Evolutionary conservation across 371 early-diverging fungal species (phyloP), one percentile per base, ranked within the genome.

Genomic region (Coemansia sp.): DNA sequence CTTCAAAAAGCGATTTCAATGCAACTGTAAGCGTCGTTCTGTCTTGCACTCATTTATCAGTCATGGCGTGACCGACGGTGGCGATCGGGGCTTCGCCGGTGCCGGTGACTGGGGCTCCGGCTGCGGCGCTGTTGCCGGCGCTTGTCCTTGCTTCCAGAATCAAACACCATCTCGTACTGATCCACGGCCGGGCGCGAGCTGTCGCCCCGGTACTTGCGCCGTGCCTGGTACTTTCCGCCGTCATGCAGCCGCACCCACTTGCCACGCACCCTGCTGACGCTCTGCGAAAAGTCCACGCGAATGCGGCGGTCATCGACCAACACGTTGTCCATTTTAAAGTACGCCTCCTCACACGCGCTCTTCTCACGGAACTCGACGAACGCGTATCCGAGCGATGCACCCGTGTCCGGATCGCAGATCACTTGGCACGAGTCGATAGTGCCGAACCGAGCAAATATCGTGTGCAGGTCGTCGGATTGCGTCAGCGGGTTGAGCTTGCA

Each of bases 221-320:
- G 53, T 41, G 59, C 40, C 61, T 49, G 50, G 38, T 34, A 40
- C 32, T 16, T 16, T 41, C 45, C 45, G 35, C 80, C 70, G 52
- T 77, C 69, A 42, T 79, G 78, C 55, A 45, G 52, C 32, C 63
- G 59, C 20, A 89, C 79, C 90, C 90, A 90, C 47, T 84, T 86
- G 52, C 83, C 83, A 68, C 91, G 91, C 16, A 95, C 79, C 57
- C 91, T 91, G 40, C 90, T 88, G 1, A 98, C 98, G 34, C 91
- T 91, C 81, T 98, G 99, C 20, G 97, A 96, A 70, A 98, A 98
- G 76, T 98, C 99, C 13, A 98, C 96, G 70, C 94, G 93, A 43
- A 98, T 96, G 41, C 99, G 82, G 2, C 96, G 88, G 76, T 97
- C 99, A 70, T 98, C 99, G 59, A 98, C 93, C 34, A 97, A 72